Percentiles rank a stretch among this genome's conserved stretches.
Conservation (phyloP, 2,329 filamentous ascomycete species). For the Rutstroemia sp. region DNA sequence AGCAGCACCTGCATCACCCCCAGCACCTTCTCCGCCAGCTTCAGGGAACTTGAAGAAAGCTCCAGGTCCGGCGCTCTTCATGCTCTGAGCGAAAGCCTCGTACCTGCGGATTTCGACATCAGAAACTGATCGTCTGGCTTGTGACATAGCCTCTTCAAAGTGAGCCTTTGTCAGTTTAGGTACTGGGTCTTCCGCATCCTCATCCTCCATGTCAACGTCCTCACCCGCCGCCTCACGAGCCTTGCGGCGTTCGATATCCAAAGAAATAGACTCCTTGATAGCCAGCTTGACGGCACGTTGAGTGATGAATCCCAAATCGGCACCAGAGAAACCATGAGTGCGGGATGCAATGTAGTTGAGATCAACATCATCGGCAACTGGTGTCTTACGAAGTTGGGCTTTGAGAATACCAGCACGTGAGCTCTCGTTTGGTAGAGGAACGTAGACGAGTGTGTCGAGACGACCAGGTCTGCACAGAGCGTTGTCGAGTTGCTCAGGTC, state of each 20-base stretch:
- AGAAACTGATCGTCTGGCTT: constrained; percentile 85
- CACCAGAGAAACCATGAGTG: constrained; percentile 99
- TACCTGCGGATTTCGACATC: constrained; percentile 98
- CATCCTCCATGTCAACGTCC: constrained; percentile 74
- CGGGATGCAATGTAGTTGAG: constrained; percentile 88
- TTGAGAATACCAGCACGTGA: constrained; percentile 86
- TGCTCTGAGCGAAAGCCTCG: constrained; percentile 96
- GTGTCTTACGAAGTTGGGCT: constrained; percentile 97
- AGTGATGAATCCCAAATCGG: constrained; percentile 97
- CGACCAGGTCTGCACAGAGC: constrained; percentile 96
- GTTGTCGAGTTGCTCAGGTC: constrained; percentile 96
- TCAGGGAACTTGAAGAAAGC: constrained; percentile 96
- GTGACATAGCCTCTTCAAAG: constrained; percentile 98
- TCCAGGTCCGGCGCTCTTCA: constrained; percentile 96
- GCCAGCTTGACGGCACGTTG: constrained; percentile 98
- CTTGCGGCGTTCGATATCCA: constrained; percentile 86
- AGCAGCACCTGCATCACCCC: constrained; percentile 42
- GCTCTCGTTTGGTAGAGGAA: constrained; percentile 86
- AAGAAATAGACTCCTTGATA: constrained; percentile 91
- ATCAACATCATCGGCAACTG: constrained; percentile 80
- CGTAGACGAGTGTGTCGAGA: constrained; percentile 98
- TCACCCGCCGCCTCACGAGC: constrained; percentile 79
- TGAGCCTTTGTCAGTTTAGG: constrained; percentile 93
- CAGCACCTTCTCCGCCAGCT: constrained; percentile 47
- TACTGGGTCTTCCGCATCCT: constrained; percentile 81